Evolutionary conservation across 2,329 filamentous ascomycete genomes (phyloP).

Genomic region (Graphiopsis chlorocephala): DNA sequence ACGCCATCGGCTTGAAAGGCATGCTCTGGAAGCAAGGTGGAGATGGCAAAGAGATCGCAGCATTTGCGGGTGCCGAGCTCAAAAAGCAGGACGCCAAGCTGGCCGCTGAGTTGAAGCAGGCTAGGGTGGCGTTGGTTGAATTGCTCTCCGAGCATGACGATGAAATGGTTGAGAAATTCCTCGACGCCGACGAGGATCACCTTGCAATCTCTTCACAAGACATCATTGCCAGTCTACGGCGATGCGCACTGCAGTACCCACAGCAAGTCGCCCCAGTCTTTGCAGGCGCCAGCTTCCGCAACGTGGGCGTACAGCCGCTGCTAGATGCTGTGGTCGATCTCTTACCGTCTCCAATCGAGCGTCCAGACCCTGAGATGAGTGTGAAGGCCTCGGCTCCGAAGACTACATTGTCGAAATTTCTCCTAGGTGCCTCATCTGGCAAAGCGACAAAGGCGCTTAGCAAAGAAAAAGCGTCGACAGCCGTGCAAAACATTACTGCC

Average conservation of each 20-base stretch:
- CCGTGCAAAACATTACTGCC: constrained; percentile 62
- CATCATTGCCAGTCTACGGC: constrained; percentile 71
- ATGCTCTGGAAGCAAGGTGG: constrained; percentile 68
- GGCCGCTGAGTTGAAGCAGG: constrained; percentile 67
- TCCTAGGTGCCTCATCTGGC: constrained; percentile 17
- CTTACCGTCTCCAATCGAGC: constrained; percentile 76
- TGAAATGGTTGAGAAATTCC: constrained; percentile 76
- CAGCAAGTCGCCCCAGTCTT: constrained; percentile 82
- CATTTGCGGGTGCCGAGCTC: constrained; percentile 56
- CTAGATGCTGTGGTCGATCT: constrained; percentile 87
- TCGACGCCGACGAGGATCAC: constrained; percentile 72
- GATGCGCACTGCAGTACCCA: constrained; percentile 64
- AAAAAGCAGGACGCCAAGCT: constrained; percentile 49
- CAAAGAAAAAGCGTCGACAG: constrained; percentile 40
- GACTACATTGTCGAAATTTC: constrained; percentile 4
- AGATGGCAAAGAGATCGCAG: constrained; percentile 57
- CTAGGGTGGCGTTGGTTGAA: constrained; percentile 76
- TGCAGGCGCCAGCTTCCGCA: constrained; percentile 87
- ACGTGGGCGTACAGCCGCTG: constrained; percentile 89
- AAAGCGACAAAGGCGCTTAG: constrained; percentile 41
- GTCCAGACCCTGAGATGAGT: constrained; percentile 70
- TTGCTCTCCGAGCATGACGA: constrained; percentile 87
- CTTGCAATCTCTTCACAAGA: constrained; percentile 62
- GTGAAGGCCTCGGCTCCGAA: neutral
- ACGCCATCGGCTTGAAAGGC: constrained; percentile 72